These are phyloP conservation scores for Aureobasidium sp. DNA, from an alignment of 2,329 filamentous ascomycete species.

Conservation along the genomic window DNA sequence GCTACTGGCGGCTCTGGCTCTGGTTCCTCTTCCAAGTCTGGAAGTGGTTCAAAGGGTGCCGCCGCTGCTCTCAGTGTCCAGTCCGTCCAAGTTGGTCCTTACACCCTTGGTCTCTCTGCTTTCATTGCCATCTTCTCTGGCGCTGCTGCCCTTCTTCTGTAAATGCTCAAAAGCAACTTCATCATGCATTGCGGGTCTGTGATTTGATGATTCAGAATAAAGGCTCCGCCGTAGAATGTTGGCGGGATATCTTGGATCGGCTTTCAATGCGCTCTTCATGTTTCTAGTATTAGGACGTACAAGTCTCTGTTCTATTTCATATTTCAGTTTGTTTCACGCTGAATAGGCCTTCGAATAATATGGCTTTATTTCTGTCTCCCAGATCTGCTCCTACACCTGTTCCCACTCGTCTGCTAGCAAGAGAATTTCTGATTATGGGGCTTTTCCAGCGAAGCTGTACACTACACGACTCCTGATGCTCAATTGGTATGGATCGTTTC, in stretches of 20 bases:
- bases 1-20: conserved; percentile 23
- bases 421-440: too few relatives aligned
- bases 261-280: conserved; percentile 8
- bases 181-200: conserved; percentile 10
- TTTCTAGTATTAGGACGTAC: conserved; percentile 7
- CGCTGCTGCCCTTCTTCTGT: conserved; percentile 50
- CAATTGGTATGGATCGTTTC: neutral
- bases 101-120: conserved; percentile 45
- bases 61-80: conserved; percentile 39
- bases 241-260: neutral
- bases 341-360: neutral
- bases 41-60: conserved; percentile 25
- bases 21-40: conserved; percentile 15
- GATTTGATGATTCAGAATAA: conserved; percentile 7
- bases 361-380: neutral
- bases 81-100: conserved; percentile 37
- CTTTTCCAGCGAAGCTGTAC: neutral
- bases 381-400: neutral
- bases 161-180: conserved; percentile 20
- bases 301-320: neutral
- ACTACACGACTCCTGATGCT: neutral
- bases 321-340: neutral
- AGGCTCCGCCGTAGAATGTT: neutral
- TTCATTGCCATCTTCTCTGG: conserved; percentile 45
- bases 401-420: too few relatives aligned